phyloP scores from a whole-genome alignment of 1,284 basidiomycete species.

The Malassezia caprae region DNA sequence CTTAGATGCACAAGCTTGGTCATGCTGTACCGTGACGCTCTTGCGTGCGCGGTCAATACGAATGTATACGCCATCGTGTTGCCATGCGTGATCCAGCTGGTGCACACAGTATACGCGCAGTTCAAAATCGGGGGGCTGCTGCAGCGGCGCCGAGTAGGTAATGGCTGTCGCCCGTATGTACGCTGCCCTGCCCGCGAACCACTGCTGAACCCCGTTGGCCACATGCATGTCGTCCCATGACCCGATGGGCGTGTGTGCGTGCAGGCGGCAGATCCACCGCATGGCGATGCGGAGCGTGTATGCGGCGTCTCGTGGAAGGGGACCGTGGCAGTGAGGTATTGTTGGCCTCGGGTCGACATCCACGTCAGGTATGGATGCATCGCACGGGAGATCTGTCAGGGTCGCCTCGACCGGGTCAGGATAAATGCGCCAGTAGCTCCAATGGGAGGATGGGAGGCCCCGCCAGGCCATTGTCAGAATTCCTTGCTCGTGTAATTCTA shows the following conservation, averaged over 20 bases:
- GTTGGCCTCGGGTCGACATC: background rate
- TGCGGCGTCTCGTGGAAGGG: background rate
- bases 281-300: background rate
- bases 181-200: background rate
- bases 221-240: conserved; percentile 4
- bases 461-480: background rate
- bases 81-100: too few species aligned
- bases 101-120: background rate
- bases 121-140: background rate
- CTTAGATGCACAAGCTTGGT: background rate
- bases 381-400: background rate
- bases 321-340: background rate
- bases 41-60: conserved; percentile 3
- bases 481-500: background rate
- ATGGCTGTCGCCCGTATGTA: conserved; percentile 3
- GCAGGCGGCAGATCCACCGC: conserved; percentile 11
- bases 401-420: background rate
- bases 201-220: background rate
- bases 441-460: background rate
- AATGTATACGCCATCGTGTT: background rate
- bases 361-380: background rate
- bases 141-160: conserved; percentile 1
- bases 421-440: background rate
- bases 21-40: background rate
- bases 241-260: conserved; percentile 9